phyloP scores from a whole-genome alignment of 805 yeast species.

The Cyberlindnera mrakii region DNA sequence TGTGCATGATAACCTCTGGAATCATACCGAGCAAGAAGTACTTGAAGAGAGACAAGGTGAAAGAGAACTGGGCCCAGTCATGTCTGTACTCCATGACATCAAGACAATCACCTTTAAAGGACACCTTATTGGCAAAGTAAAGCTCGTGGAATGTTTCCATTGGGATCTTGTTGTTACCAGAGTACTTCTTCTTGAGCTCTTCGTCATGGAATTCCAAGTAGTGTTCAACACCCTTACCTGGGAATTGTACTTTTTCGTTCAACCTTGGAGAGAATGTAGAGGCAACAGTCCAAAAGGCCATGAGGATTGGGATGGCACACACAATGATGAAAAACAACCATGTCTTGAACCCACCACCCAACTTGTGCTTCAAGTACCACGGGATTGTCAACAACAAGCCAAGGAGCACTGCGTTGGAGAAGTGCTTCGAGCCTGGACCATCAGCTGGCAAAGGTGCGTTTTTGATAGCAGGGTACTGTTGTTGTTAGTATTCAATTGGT shows the following conservation, averaged over 20 bases:
- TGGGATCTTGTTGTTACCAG: constrained; percentile 74
- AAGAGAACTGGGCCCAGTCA: constrained; percentile 82
- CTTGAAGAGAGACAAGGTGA: constrained; percentile 70
- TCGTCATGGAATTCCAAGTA: constrained; percentile 79
- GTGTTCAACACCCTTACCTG: constrained; percentile 70
- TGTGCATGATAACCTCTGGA: constrained; percentile 89
- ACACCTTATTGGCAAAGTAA: constrained; percentile 76
- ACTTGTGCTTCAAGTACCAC: constrained; percentile 49
- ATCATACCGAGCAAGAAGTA: constrained; percentile 82
- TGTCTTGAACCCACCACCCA: constrained; percentile 66
- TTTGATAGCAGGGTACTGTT: constrained; percentile 60
- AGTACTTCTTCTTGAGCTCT: constrained; percentile 59
- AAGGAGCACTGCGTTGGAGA: constrained; percentile 53
- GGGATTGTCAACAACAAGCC: constrained; percentile 54
- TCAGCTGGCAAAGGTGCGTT: constrained; percentile 89
- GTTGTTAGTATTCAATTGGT: constrained; percentile 4
- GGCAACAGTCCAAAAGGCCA: constrained; percentile 77
- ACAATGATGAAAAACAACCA: constrained; percentile 55
- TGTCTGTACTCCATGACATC: constrained; percentile 83
- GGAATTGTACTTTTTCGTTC: constrained; percentile 70
- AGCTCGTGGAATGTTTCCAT: constrained; percentile 89
- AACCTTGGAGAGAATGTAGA: constrained; percentile 78
- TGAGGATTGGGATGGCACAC: constrained; percentile 60
- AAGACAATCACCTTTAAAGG: constrained; percentile 81
- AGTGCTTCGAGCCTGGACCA: constrained; percentile 79